These are phyloP conservation scores for Hypoxylon subgilvum DNA, from an alignment of 495 filamentous ascomycete genomes.

Conservation along the genomic window DNA sequence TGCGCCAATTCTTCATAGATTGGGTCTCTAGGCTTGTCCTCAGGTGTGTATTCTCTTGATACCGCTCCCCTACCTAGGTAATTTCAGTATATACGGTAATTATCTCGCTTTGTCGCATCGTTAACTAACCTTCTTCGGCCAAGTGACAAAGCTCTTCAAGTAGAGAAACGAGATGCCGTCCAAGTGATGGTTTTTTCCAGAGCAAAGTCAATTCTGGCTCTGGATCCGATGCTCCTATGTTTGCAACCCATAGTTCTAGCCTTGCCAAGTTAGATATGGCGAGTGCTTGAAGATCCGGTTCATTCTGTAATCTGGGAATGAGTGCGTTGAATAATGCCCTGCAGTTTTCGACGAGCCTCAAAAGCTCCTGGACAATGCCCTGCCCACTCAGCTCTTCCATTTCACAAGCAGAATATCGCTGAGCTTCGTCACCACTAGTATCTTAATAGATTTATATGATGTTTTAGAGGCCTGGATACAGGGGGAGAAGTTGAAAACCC, in stretches of 20 bases:
- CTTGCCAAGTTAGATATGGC: neutral
- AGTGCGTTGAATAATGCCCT: too few species aligned
- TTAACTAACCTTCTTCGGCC: neutral
- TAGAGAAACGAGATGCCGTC: neutral
- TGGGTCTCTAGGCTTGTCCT: neutral
- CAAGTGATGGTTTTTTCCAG: neutral
- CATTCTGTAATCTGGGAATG: too few species aligned
- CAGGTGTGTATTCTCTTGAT: neutral
- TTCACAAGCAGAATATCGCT: too few species aligned
- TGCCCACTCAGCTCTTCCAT: too few species aligned
- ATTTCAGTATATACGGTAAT: neutral
- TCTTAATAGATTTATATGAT: too few species aligned
- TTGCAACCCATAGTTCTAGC: neutral
- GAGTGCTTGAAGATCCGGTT: neutral
- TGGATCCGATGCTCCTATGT: neutral
- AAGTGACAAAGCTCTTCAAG: neutral
- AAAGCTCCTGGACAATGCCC: too few species aligned
- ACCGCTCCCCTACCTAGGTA: neutral
- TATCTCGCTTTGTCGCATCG: neutral
- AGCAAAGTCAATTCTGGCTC: too few species aligned
- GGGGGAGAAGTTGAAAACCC: too few species aligned
- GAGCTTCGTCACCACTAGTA: too few species aligned
- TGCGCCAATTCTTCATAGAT: neutral
- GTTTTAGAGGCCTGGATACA: too few species aligned
- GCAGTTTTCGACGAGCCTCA: too few species aligned